phyloP scores from a whole-genome alignment of 2,329 filamentous ascomycete species.

The Aspergillus sp. region DNA sequence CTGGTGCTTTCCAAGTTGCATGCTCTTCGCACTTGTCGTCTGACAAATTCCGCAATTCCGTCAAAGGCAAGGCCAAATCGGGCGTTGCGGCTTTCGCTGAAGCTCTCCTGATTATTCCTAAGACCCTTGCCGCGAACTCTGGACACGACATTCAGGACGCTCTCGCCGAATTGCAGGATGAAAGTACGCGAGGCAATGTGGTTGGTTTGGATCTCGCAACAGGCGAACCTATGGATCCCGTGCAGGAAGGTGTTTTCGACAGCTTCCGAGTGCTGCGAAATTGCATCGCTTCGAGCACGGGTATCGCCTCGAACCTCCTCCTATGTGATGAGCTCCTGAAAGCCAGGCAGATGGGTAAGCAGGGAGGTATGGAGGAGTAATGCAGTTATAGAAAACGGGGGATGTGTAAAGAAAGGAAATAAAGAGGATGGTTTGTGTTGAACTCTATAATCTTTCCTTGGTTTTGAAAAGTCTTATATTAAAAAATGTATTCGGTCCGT shows the following conservation, averaged over 20 bases:
- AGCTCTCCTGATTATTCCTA: constrained; percentile 88
- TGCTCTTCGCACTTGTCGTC: constrained; percentile 81
- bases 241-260: constrained; percentile 86
- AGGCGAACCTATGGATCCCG: constrained; percentile 90
- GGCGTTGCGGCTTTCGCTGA: constrained; percentile 93
- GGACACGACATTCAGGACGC: constrained; percentile 96
- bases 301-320: constrained; percentile 90
- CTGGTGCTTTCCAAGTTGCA: constrained; percentile 90
- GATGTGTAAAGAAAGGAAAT: constrained; percentile 18
- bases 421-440: constrained; percentile 9
- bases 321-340: constrained; percentile 97
- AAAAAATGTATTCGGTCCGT: constrained; percentile 10
- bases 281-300: constrained; percentile 84
- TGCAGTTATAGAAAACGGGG: constrained; percentile 12
- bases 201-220: constrained; percentile 81
- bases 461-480: constrained; percentile 9
- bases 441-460: constrained; percentile 1
- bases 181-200: constrained; percentile 70
- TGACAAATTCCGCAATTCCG: constrained; percentile 75
- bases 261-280: constrained; percentile 93
- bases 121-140: constrained; percentile 91
- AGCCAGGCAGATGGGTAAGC: constrained; percentile 78
- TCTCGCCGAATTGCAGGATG: constrained; percentile 77
- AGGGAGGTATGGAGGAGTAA: constrained; percentile 36
- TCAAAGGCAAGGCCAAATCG: constrained; percentile 97